Conservation (phyloP, 495 filamentous ascomycete species). For the Aspergillus asperescens region DNA sequence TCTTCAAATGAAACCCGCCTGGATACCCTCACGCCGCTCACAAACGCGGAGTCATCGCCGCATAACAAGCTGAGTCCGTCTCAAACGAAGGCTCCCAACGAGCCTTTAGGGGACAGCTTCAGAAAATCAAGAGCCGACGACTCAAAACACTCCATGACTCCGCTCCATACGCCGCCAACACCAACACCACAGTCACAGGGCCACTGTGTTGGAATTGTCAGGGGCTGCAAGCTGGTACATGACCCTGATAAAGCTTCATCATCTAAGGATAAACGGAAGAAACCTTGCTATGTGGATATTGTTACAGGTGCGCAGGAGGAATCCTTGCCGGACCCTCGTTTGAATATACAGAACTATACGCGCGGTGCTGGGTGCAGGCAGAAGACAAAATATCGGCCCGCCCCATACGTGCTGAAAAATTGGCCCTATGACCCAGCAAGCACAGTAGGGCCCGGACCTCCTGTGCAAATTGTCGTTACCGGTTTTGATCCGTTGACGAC, state of each 20-base stretch:
- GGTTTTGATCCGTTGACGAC: constrained; percentile 86
- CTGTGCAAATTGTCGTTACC: constrained; percentile 82
- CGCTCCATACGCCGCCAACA: constrained; percentile 46
- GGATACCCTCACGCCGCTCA: constrained; percentile 69
- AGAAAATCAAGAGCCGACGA: constrained; percentile 15
- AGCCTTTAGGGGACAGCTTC: constrained; percentile 15
- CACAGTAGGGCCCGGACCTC: constrained; percentile 83
- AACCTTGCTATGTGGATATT: constrained; percentile 68
- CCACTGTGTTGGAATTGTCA: constrained; percentile 57
- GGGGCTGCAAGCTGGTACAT: constrained; percentile 64
- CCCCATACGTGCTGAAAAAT: constrained; percentile 71
- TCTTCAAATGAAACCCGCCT: constrained; percentile 45
- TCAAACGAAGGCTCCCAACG: constrained; percentile 31
- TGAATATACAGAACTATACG: constrained; percentile 58
- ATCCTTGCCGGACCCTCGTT: constrained; percentile 69
- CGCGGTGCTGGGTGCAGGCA: constrained; percentile 56
- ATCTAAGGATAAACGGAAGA: constrained; percentile 61
- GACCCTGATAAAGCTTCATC: constrained; percentile 62
- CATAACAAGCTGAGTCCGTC: constrained; percentile 53
- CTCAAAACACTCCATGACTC: constrained; percentile 38
- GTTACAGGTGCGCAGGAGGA: constrained; percentile 58
- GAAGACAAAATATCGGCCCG: constrained; percentile 65
- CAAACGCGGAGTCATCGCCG: constrained; percentile 70
- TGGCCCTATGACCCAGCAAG: constrained; percentile 74
- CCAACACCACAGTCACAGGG: constrained; percentile 52